These are phyloP conservation scores for Glarea lozoyensis DNA, from an alignment of 495 filamentous ascomycete species.

Conservation along the genomic window DNA sequence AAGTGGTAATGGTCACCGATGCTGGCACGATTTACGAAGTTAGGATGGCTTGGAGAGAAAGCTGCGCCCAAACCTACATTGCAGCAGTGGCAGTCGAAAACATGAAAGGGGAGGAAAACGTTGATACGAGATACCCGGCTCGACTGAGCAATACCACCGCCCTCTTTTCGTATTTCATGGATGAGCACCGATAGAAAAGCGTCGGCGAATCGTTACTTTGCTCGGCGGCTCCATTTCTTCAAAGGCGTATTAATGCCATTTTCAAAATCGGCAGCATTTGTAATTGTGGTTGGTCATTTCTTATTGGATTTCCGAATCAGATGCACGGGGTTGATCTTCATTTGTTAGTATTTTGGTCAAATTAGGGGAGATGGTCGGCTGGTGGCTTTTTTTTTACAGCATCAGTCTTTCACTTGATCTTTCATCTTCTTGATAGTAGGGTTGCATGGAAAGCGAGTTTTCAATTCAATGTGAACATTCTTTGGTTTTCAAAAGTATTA, in stretches of 20 bases:
- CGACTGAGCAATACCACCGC: constrained; percentile 13
- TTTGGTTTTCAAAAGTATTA: no score
- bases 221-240: not conserved
- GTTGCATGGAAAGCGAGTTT: no score
- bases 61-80: no score
- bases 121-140: constrained; percentile 21
- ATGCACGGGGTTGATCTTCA: constrained; percentile 10
- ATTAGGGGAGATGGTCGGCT: not conserved
- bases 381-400: not conserved
- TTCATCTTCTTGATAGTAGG: no score
- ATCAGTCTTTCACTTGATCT: no score
- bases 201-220: constrained; percentile 4
- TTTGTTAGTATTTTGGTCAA: constrained; percentile 13
- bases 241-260: constrained; percentile 15
- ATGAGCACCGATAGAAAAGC: constrained; percentile 5
- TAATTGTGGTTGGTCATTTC: constrained; percentile 14
- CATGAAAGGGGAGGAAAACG: not conserved
- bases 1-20: constrained; percentile 13
- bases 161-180: constrained; percentile 11
- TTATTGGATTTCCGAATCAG: constrained; percentile 6
- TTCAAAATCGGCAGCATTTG: constrained; percentile 17
- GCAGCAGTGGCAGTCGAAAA: not conserved
- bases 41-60: constrained; percentile 4
- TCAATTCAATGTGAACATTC: no score
- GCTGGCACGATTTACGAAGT: constrained; percentile 12